Evolutionary conservation across 2,329 filamentous ascomycete species (phyloP).

Genomic region (Epichloe gansuensis): DNA sequence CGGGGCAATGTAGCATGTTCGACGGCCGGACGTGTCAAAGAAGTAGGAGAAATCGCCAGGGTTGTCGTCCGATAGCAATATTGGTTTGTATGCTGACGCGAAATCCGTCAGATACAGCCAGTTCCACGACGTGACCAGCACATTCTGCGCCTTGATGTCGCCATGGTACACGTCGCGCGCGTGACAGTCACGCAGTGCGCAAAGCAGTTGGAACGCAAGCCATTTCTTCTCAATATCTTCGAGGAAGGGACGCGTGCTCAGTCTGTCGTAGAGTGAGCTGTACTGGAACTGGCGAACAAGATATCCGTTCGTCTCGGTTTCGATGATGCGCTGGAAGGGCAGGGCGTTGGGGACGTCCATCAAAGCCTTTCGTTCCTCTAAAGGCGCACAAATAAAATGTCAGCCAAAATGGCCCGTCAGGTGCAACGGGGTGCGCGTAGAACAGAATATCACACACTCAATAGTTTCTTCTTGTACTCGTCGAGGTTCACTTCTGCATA

Average conservation of each 20-base stretch:
- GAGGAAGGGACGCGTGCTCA: slow-evolving; percentile 90
- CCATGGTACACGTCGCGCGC: slow-evolving; percentile 82
- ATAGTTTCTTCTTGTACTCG: slow-evolving; percentile 63
- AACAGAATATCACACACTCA: slow-evolving; percentile 38
- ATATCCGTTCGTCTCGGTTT: slow-evolving; percentile 84
- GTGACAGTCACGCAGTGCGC: slow-evolving; percentile 85
- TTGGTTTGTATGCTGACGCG: slow-evolving; percentile 88
- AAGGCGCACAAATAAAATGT: background rate
- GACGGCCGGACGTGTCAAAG: slow-evolving; percentile 81
- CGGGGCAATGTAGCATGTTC: slow-evolving; percentile 90
- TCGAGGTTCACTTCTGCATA: slow-evolving; percentile 71
- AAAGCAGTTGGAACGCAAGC: slow-evolving; percentile 91
- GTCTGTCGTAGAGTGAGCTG: slow-evolving; percentile 90
- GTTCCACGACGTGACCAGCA: slow-evolving; percentile 96
- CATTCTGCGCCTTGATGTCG: slow-evolving; percentile 97
- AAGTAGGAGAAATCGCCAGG: slow-evolving; percentile 96
- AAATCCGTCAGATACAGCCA: slow-evolving; percentile 99
- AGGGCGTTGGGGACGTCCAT: slow-evolving; percentile 82
- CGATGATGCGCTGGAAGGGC: slow-evolving; percentile 77
- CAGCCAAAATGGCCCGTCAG: no score
- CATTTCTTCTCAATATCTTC: slow-evolving; percentile 99
- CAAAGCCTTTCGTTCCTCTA: slow-evolving; percentile 68
- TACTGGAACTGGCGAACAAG: slow-evolving; percentile 91
- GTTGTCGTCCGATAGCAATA: slow-evolving; percentile 88
- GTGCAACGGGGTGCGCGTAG: background rate